These are phyloP conservation scores for Penicillium sumatraense DNA, from an alignment of 2,329 filamentous ascomycete species.

Conservation along the genomic window DNA sequence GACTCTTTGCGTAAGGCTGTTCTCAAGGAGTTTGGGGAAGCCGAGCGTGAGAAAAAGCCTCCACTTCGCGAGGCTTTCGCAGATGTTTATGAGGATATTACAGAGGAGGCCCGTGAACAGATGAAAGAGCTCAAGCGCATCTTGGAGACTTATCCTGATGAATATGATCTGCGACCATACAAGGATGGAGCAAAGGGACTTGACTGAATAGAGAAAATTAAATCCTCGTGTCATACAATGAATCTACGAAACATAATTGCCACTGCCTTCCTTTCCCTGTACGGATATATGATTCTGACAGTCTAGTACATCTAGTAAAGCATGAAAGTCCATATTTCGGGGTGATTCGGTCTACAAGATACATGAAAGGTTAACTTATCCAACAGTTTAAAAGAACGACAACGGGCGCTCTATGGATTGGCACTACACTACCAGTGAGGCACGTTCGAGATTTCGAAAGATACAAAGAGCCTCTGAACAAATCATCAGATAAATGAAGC, in stretches of 20 bases:
- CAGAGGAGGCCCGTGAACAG: constrained; percentile 76
- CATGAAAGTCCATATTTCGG: too few relatives aligned
- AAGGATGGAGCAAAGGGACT: constrained; percentile 74
- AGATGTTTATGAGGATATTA: constrained; percentile 87
- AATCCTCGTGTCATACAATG: background rate
- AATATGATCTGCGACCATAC: constrained; percentile 82
- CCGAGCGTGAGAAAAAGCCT: constrained; percentile 60
- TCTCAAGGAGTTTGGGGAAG: constrained; percentile 80
- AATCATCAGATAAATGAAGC: constrained; percentile 9
- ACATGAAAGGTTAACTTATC: too few relatives aligned
- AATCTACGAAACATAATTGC: background rate
- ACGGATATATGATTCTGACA: too few relatives aligned
- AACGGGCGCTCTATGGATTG: too few relatives aligned
- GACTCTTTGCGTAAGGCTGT: constrained; percentile 72
- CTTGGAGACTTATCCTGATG: constrained; percentile 82
- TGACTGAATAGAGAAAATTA: constrained; percentile 30
- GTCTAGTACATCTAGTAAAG: too few relatives aligned
- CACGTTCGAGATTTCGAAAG: too few relatives aligned
- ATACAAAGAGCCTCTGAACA: too few relatives aligned
- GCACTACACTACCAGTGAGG: too few relatives aligned
- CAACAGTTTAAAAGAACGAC: too few relatives aligned
- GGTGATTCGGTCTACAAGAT: too few relatives aligned
- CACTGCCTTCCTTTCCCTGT: too few relatives aligned
- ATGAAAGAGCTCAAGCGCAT: constrained; percentile 76
- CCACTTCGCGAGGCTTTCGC: constrained; percentile 68